A percentile compares a stretch with the other conserved stretches of the same genome.
Evolutionary conservation across 768 basidiomycete species (phyloP).

Genomic region (Dendrothele bispora): DNA sequence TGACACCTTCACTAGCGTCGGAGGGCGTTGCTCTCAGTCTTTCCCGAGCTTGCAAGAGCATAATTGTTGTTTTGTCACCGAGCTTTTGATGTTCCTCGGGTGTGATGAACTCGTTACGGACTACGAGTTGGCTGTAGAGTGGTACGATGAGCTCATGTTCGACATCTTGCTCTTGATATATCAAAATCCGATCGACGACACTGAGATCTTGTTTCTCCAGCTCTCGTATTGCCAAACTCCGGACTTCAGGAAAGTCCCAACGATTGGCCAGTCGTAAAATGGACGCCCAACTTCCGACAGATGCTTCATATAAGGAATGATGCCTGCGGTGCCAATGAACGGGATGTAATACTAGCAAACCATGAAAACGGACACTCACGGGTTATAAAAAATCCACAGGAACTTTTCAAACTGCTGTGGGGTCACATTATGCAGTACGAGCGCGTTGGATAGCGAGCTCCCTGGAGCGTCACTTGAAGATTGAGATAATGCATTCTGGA

Average conservation of each 20-base stretch:
- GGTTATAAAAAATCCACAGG: conserved; percentile 64
- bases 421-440: conserved; percentile 39
- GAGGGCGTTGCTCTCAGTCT: conserved; percentile 35
- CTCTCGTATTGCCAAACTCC: conserved; percentile 35
- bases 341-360: background rate
- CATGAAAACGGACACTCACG: conserved; percentile 34
- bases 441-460: conserved; percentile 31
- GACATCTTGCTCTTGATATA: conserved; percentile 55
- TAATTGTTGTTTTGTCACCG: conserved; percentile 56
- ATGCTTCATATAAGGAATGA: conserved; percentile 39
- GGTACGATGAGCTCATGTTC: conserved; percentile 49
- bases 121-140: conserved; percentile 51
- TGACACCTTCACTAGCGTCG: too few relatives aligned
- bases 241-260: conserved; percentile 42
- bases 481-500: conserved; percentile 31
- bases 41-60: conserved; percentile 56
- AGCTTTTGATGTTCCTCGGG: conserved; percentile 55
- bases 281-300: conserved; percentile 38
- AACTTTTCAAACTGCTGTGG: conserved; percentile 53
- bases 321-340: conserved; percentile 17
- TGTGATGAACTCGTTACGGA: conserved; percentile 48
- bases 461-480: conserved; percentile 28
- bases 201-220: conserved; percentile 27
- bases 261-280: conserved; percentile 37
- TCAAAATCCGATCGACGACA: conserved; percentile 32